phyloP scores from a whole-genome alignment of 805 yeast species.

The Teunomyces gatunensis region DNA sequence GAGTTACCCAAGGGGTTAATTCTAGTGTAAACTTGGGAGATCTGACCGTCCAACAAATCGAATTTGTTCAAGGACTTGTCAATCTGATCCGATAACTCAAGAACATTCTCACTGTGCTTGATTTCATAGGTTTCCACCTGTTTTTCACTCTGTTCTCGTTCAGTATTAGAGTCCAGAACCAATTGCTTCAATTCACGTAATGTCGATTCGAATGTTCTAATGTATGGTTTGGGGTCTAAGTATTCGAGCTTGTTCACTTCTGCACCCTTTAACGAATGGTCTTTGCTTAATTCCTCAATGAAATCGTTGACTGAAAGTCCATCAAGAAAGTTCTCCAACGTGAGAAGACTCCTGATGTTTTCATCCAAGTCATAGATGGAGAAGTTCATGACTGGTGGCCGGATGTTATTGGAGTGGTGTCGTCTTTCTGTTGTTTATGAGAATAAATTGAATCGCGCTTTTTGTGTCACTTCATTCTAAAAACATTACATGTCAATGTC shows the following conservation, averaged over 20 bases:
- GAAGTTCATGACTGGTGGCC: slow-evolving; percentile 31
- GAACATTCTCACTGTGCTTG: slow-evolving; percentile 64
- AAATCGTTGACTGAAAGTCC: slow-evolving; percentile 76
- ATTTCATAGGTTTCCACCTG: slow-evolving; percentile 62
- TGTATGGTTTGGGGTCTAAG: slow-evolving; percentile 91
- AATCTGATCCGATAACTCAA: slow-evolving; percentile 50
- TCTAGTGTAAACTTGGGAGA: slow-evolving; percentile 54
- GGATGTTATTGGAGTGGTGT: background rate
- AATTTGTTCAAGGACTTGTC: slow-evolving; percentile 47
- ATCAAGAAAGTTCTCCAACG: slow-evolving; percentile 60
- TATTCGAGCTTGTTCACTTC: slow-evolving; percentile 51
- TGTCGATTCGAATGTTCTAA: slow-evolving; percentile 87
- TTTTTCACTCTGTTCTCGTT: slow-evolving; percentile 50
- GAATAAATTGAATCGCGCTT: background rate
- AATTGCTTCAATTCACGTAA: slow-evolving; percentile 66
- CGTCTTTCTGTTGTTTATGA: background rate
- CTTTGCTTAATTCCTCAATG: slow-evolving; percentile 73
- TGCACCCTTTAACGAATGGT: slow-evolving; percentile 52
- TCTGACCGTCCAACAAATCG: slow-evolving; percentile 47
- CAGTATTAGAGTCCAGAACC: slow-evolving; percentile 51
- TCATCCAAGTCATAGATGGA: slow-evolving; percentile 62
- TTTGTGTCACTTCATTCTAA: background rate
- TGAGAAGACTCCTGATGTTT: slow-evolving; percentile 54
- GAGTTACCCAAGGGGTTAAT: slow-evolving; percentile 71
- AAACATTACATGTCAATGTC: too few relatives aligned